phyloP scores from a whole-genome alignment of 345 rosid species.

The Arabidopsis thaliana region DNA sequence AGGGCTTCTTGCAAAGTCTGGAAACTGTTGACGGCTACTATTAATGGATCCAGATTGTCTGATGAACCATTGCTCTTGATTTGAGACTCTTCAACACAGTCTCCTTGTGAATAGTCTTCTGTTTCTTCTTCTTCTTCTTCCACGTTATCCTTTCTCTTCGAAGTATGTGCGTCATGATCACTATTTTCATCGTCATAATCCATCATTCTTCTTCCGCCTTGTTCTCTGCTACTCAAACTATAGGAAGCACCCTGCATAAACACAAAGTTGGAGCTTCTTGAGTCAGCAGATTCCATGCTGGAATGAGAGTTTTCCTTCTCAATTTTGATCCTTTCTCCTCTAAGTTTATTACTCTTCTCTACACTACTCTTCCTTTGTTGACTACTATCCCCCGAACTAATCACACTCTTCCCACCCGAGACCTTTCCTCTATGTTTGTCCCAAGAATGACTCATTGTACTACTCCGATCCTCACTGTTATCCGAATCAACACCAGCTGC shows the following conservation, averaged over 20 bases:
- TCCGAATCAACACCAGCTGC: constrained; percentile 62
- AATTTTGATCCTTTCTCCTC: constrained; percentile 84
- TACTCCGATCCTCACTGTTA: constrained; percentile 70
- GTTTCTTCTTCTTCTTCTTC: constrained; percentile 53
- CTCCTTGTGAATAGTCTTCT: constrained; percentile 53
- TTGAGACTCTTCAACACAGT: constrained; percentile 53
- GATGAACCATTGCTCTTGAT: constrained; percentile 49
- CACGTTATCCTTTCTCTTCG: constrained; percentile 2
- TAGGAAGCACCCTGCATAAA: constrained; percentile 67
- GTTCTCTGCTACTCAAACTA: constrained; percentile 62
- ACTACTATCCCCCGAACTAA: constrained; percentile 51
- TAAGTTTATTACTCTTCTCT: constrained; percentile 72
- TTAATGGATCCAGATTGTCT: constrained; percentile 59
- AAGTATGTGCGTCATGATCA: constrained; percentile 50
- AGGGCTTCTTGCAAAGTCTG: constrained; percentile 71
- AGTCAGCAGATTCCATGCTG: constrained; percentile 79
- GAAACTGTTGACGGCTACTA: constrained; percentile 56
- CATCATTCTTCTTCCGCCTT: constrained; percentile 54
- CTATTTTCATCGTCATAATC: constrained; percentile 62
- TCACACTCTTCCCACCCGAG: constrained; percentile 53
- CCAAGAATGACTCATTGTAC: constrained; percentile 50
- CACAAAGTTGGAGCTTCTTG: constrained; percentile 82
- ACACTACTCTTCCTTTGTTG: constrained; percentile 56
- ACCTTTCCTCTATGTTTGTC: constrained; percentile 56
- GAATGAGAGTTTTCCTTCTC: constrained; percentile 83